Base-by-base conservation (phyloP, 140 eudicot species). In the Oenanthe javanica region DNA sequence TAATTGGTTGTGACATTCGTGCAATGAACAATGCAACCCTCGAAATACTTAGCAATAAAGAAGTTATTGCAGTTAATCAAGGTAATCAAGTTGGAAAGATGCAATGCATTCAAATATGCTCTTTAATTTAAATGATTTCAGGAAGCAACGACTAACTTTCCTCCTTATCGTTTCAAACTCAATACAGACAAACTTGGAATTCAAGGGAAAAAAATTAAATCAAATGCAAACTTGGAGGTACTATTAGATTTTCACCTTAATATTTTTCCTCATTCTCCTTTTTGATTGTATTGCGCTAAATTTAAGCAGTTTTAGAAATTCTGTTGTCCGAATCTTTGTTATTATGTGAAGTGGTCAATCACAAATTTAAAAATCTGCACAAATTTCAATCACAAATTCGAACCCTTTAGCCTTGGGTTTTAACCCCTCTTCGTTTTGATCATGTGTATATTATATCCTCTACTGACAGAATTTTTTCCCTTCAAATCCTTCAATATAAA, bases 31-130 rank as follows among this genome's bases (percentile, higher is more conserved):
- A 80, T 25, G 89, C 54, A 63, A 90, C 99, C 9, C 71, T 19
- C 18, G 78, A 66, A 46, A 51, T 95, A 13, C 90, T 95, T 16
- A 67, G 91, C 84, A 95, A 95, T 42, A 81, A 81, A 61, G 97
- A 95, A 84, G 99, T 90, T 50, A 90, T 95, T 69, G 96, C 97
- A 0, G 97, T 95, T 31, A 95, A 90, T 82, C 99, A 95, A 88
- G 98, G 98, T 94, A 36, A n/a, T 47, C 47, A 27, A 21, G 27
- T 31, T 9, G n/a, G 49, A 72, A n/a, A 36, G 16, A 63, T 23
- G 40, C 71, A 10, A 25, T 63, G 71, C 16, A 23, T 25, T 63
- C 40, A 63, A 8, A 8, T 11, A n/a, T 23, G 13, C 40, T 5
- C 36, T 36, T 63, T 63, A 2, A 3, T 3, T 11, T 63, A 9